Percentiles rank a stretch among this genome's conserved stretches.
Evolutionary conservation across 305 asterid species (phyloP).

Genomic region (Fraxinus albicans): DNA sequence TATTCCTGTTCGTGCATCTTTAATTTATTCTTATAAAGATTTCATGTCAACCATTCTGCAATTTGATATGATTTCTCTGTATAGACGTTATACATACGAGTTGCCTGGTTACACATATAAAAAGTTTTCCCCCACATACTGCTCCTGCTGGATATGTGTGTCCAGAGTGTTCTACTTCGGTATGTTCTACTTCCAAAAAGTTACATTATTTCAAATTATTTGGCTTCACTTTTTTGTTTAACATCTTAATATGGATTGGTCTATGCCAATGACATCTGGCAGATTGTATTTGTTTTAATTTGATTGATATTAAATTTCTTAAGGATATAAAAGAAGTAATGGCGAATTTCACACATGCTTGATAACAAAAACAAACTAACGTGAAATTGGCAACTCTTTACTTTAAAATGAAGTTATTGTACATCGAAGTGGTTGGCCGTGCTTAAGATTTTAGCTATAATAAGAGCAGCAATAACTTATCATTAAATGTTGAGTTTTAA

Average conservation of each 20-base stretch:
- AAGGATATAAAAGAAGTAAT: slow-evolving; percentile 2
- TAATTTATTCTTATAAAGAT: not conserved
- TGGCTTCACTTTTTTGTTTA: not conserved
- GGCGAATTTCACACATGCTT: not conserved
- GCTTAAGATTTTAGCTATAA: slow-evolving; percentile 9
- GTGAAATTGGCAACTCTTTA: slow-evolving; percentile 8
- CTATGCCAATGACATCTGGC: not conserved
- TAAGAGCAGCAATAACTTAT: not conserved
- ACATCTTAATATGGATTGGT: not conserved
- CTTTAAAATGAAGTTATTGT: not conserved
- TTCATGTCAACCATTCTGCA: not conserved
- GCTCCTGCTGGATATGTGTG: slow-evolving; percentile 97
- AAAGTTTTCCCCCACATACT: slow-evolving; percentile 76
- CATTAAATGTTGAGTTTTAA: not conserved
- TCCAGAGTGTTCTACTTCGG: slow-evolving; percentile 83
- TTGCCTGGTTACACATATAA: slow-evolving; percentile 80
- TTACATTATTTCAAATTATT: not conserved
- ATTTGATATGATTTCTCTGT: slow-evolving; percentile 11
- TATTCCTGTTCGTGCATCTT: slow-evolving; percentile 27
- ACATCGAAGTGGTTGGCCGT: not conserved
- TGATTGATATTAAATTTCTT: not conserved
- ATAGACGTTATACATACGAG: slow-evolving; percentile 80
- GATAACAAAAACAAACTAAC: not conserved
- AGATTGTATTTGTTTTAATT: not conserved
- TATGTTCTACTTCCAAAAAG: slow-evolving; percentile 36